These are phyloP conservation scores for Diaporthe citriasiana DNA, from an alignment of 2,329 filamentous ascomycete genomes.

Conservation along the genomic window DNA sequence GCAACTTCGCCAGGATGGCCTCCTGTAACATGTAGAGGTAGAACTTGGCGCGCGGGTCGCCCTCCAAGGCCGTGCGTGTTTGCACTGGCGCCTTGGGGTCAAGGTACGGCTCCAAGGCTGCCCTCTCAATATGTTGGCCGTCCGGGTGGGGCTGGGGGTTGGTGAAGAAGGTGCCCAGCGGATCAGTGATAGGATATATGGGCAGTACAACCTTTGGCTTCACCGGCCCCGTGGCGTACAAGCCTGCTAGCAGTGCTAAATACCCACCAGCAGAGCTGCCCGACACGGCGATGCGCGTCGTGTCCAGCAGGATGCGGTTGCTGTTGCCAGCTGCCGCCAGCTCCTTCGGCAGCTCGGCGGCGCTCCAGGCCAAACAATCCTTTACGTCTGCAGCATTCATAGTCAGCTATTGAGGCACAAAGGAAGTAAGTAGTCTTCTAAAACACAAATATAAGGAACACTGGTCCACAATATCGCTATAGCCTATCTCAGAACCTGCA, in stretches of 20 bases:
- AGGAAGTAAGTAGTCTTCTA: too few species aligned
- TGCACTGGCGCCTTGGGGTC: conserved; percentile 9
- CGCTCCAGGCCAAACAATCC: conserved; percentile 5
- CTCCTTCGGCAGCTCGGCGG: conserved; percentile 9
- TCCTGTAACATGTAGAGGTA: conserved; percentile 30
- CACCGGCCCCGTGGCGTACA: conserved; percentile 17
- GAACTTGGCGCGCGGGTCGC: background rate
- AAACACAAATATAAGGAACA: too few species aligned
- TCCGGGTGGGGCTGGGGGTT: conserved; percentile 21
- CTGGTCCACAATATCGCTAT: too few species aligned
- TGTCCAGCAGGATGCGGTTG: background rate
- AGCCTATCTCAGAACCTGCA: too few species aligned
- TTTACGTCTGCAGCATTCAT: background rate
- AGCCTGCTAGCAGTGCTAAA: conserved; percentile 17
- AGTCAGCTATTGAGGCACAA: too few species aligned
- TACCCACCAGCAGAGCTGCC: conserved; percentile 13
- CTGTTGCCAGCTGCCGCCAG: background rate
- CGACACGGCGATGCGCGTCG: conserved; percentile 12
- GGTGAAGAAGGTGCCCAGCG: conserved; percentile 25
- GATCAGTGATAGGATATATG: conserved; percentile 29
- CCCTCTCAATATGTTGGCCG: conserved; percentile 3
- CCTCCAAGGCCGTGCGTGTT: background rate
- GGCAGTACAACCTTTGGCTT: conserved; percentile 12
- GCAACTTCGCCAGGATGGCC: conserved; percentile 19
- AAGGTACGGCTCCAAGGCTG: background rate